Evolutionary conservation across 768 basidiomycete genomes (phyloP).

Genomic region (Phlebiopsis flavidoalba): DNA sequence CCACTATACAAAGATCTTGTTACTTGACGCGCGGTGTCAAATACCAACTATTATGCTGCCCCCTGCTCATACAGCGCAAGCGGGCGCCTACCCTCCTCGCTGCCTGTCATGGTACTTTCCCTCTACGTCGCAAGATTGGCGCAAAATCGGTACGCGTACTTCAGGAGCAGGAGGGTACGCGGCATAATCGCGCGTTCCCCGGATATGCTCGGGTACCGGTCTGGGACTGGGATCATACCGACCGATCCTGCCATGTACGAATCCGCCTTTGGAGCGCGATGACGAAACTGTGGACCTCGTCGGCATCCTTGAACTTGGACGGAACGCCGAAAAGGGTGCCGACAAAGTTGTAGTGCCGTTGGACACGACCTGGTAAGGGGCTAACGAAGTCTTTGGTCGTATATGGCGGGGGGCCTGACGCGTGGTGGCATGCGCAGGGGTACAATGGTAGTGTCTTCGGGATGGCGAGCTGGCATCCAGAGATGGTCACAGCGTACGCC

Average conservation of each 20-base stretch:
- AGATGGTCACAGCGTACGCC: constrained; percentile 35
- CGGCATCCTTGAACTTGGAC: constrained; percentile 32
- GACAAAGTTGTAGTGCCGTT: constrained; percentile 23
- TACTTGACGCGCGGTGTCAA: constrained; percentile 28
- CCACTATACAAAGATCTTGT: constrained; percentile 28
- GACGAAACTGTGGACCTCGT: constrained; percentile 26
- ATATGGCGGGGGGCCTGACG: neutral
- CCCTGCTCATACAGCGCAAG: constrained; percentile 18
- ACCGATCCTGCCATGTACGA: constrained; percentile 23
- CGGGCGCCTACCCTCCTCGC: constrained; percentile 36
- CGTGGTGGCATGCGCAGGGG: constrained; percentile 28
- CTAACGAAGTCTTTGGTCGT: neutral
- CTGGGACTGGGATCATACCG: constrained; percentile 40
- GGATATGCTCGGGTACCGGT: constrained; percentile 41
- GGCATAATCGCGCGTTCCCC: constrained; percentile 31
- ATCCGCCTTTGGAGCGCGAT: constrained; percentile 18
- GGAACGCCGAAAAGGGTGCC: constrained; percentile 13
- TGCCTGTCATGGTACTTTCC: constrained; percentile 46
- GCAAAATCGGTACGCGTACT: constrained; percentile 34
- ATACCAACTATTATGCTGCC: constrained; percentile 32
- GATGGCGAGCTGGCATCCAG: constrained; percentile 32
- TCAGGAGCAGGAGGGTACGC: constrained; percentile 35
- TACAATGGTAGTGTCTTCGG: constrained; percentile 26
- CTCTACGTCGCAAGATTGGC: constrained; percentile 37
- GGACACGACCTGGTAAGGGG: constrained; percentile 27